Percentiles rank a stretch among this genome's conserved stretches.
Conservation (phyloP, 2,329 filamentous ascomycete genomes). For the Davidsoniella virescens region DNA sequence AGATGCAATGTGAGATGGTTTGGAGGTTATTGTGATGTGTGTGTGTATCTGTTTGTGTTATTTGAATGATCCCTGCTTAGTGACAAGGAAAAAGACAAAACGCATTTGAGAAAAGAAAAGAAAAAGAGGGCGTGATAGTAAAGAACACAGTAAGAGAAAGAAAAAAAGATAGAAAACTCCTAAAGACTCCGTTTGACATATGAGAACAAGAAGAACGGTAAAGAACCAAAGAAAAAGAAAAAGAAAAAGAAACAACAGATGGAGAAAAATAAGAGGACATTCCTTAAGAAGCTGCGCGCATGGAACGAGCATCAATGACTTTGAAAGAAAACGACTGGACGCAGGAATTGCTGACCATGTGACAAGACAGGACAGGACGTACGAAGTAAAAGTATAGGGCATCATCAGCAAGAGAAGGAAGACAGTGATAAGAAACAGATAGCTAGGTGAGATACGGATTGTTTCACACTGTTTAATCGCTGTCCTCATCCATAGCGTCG, state of each 20-base stretch:
- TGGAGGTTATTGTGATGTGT: background rate
- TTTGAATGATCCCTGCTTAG: too few relatives aligned
- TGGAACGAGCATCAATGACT: background rate
- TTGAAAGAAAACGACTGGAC: background rate
- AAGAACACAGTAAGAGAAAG: background rate
- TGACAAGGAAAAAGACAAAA: background rate
- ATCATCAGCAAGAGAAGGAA: background rate
- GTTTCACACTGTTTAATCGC: slow-evolving; percentile 24
- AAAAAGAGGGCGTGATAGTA: background rate
- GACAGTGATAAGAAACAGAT: background rate
- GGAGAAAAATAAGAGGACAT: background rate
- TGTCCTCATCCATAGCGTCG: slow-evolving; percentile 35
- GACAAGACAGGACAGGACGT: background rate
- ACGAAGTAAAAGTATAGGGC: background rate
- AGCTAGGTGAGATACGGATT: background rate
- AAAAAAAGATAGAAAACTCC: slow-evolving; percentile 1
- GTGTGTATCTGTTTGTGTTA: too few relatives aligned
- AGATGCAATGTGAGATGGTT: background rate
- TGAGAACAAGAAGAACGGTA: background rate
- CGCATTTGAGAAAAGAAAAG: background rate
- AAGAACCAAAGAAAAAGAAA: slow-evolving; percentile 2
- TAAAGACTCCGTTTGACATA: background rate
- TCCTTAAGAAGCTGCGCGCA: background rate
- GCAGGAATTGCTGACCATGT: background rate
- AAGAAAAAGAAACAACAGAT: slow-evolving; percentile 1